A percentile compares a stretch with the other conserved stretches of the same genome.
phyloP scores from a whole-genome alignment of 257 asterid genomes.

The Solanum sparsipilum region DNA sequence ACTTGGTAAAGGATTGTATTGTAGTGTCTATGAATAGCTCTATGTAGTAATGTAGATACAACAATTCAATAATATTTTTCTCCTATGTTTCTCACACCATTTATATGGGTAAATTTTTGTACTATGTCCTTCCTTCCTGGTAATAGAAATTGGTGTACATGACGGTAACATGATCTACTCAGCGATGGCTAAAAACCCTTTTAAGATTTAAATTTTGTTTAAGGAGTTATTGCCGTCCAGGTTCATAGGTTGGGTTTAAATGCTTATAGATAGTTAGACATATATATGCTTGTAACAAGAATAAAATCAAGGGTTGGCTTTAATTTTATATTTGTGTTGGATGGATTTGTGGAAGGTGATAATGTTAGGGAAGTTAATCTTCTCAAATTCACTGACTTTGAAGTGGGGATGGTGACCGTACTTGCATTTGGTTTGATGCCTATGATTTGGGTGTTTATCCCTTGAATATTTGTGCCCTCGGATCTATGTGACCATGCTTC shows the following conservation, averaged over 20 bases:
- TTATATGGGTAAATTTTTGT: background rate
- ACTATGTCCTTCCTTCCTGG: background rate
- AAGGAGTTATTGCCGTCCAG: background rate
- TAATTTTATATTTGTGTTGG: background rate
- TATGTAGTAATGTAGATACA: too few relatives aligned
- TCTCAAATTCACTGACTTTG: background rate
- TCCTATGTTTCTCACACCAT: too few relatives aligned
- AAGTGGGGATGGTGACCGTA: background rate
- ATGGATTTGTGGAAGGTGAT: background rate
- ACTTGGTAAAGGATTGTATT: too few relatives aligned
- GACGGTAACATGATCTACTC: background rate
- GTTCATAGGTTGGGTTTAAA: background rate
- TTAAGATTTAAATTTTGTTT: background rate
- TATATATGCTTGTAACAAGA: background rate
- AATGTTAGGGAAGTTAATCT: background rate
- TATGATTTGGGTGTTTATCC: background rate
- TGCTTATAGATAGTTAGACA: background rate
- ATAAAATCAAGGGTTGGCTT: background rate
- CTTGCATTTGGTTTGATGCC: background rate
- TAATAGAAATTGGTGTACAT: background rate
- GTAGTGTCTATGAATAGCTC: too few relatives aligned
- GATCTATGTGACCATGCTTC: background rate
- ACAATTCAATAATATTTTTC: too few relatives aligned
- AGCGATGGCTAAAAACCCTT: background rate
- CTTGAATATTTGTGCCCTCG: background rate